Conservation (phyloP, 305 asterid genomes). For the Solanum hybrid region DNA sequence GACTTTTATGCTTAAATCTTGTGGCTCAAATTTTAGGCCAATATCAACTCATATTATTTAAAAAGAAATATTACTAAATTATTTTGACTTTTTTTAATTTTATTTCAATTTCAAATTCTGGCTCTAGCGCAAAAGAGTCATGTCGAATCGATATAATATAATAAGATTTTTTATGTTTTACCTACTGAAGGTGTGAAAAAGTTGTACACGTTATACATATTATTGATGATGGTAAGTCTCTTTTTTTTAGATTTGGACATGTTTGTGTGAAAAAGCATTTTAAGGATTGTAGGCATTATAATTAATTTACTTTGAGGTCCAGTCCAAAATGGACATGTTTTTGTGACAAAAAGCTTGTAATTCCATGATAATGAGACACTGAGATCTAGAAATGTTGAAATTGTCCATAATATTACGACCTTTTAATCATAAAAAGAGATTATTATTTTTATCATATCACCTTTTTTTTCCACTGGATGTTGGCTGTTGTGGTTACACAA, state of each 20-base stretch:
- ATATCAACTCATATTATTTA: background rate
- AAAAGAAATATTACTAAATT: background rate
- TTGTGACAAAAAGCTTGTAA: background rate
- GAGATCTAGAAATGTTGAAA: background rate
- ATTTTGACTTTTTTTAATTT: background rate
- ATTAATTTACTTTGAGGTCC: background rate
- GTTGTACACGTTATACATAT: background rate
- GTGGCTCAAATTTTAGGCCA: background rate
- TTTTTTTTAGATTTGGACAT: background rate
- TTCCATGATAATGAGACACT: constrained; percentile 1
- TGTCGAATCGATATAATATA: background rate
- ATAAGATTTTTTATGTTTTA: background rate
- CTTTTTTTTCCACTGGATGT: background rate
- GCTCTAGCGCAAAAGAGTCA: background rate
- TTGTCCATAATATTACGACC: background rate
- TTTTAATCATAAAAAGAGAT: background rate
- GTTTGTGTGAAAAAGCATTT: background rate
- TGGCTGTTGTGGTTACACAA: background rate
- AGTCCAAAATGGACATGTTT: background rate
- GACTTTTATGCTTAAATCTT: background rate
- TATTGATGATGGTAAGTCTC: background rate
- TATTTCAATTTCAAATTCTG: background rate
- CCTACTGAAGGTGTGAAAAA: background rate
- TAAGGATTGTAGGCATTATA: background rate
- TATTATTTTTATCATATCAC: background rate